Percentiles rank a stretch among this genome's conserved stretches.
Evolutionary conservation across 805 yeast species (phyloP).

Genomic region (Wickerhamiella kurtzmanii): DNA sequence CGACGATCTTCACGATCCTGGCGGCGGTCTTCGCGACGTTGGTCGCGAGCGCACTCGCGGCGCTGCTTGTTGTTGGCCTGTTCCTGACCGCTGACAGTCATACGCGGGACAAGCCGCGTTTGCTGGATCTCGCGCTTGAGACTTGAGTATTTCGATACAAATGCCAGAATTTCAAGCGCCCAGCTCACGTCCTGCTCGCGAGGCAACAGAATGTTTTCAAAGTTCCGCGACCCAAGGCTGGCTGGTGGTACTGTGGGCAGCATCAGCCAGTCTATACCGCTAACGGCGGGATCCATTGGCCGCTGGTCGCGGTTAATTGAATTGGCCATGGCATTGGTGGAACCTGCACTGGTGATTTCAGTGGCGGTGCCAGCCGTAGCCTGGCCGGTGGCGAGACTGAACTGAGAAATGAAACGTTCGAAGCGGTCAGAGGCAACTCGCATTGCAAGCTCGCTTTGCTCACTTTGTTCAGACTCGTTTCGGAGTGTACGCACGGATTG

Average conservation of each 20-base stretch:
- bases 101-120: constrained; percentile 58
- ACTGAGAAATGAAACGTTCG: constrained; percentile 5
- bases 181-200: constrained; percentile 87
- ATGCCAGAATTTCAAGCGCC: constrained; percentile 85
- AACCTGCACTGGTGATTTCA: not conserved
- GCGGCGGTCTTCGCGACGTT: constrained; percentile 3
- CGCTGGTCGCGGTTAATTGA: not conserved
- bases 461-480: not conserved
- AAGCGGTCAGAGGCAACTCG: not conserved
- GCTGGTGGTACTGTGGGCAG: constrained; percentile 27
- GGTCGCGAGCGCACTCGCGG: too few relatives aligned
- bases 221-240: not conserved
- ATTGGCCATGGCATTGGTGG: not conserved
- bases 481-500: not conserved
- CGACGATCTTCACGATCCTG: not conserved
- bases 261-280: constrained; percentile 1
- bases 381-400: constrained; percentile 8
- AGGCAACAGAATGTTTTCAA: constrained; percentile 48
- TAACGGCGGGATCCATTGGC: not conserved
- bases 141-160: constrained; percentile 79
- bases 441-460: not conserved
- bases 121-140: constrained; percentile 61
- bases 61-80: too few relatives aligned
- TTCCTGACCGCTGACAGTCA: constrained; percentile 33
- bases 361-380: constrained; percentile 3